Evolutionary conservation across 805 yeast genomes (phyloP).

Genomic region (Nakazawaea wyomingensis): DNA sequence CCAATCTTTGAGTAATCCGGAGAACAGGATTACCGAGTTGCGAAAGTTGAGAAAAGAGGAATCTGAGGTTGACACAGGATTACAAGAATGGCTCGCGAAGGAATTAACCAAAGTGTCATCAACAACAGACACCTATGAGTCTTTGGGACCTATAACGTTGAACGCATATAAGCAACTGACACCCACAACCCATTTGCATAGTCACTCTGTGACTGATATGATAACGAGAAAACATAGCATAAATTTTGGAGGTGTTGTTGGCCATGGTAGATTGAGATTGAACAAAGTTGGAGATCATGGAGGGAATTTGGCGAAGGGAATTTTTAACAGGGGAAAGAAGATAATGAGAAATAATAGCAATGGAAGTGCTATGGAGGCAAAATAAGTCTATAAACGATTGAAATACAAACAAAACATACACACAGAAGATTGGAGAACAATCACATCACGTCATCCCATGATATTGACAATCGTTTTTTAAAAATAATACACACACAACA

Average conservation of each 20-base stretch:
- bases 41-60: conserved; percentile 39
- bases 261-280: conserved; percentile 44
- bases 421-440: too few species aligned
- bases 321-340: conserved; percentile 53
- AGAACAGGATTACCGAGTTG: conserved; percentile 35
- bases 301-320: conserved; percentile 46
- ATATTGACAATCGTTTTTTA: too few species aligned
- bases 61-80: conserved; percentile 45
- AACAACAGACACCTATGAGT: conserved; percentile 29
- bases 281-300: conserved; percentile 43
- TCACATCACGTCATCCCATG: too few species aligned
- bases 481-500: too few species aligned
- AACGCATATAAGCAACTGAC: conserved; percentile 65
- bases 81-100: conserved; percentile 47
- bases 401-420: too few species aligned
- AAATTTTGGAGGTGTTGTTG: conserved; percentile 38
- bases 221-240: conserved; percentile 43
- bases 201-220: conserved; percentile 34
- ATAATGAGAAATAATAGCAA: conserved; percentile 29
- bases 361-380: background rate
- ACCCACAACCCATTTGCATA: conserved; percentile 30
- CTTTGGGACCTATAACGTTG: conserved; percentile 50
- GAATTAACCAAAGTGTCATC: conserved; percentile 36
- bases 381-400: background rate
- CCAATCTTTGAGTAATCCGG: conserved; percentile 34